A percentile compares a stretch with the other conserved stretches of the same genome.
phyloP scores from a whole-genome alignment of 1,284 basidiomycete species.

The Wallemia hederae region DNA sequence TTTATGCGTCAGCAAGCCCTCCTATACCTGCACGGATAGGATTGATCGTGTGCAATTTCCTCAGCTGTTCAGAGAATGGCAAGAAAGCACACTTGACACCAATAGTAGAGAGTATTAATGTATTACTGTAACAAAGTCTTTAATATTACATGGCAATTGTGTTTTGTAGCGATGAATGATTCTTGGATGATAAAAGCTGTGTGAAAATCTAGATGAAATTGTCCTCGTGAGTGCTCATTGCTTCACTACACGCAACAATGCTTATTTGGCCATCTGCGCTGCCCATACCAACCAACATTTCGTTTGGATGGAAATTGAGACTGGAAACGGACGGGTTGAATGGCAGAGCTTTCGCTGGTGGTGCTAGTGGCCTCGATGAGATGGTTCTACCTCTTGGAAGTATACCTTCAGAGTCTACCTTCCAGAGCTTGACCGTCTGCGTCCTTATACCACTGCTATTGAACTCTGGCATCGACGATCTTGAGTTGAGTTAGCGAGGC shows the following conservation, averaged over 20 bases:
- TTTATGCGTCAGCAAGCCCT: too few relatives aligned
- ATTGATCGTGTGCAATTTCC: too few relatives aligned
- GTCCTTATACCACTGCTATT: slow-evolving; percentile 2
- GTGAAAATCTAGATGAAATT: background rate
- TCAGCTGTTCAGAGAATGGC: too few relatives aligned
- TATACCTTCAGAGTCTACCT: slow-evolving; percentile 32
- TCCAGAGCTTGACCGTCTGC: slow-evolving; percentile 26
- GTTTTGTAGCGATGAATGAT: background rate
- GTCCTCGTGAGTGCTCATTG: background rate
- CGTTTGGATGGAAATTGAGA: slow-evolving; percentile 40
- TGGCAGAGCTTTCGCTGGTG: slow-evolving; percentile 25
- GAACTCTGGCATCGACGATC: slow-evolving; percentile 3
- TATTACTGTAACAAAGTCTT: background rate
- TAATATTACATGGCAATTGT: background rate
- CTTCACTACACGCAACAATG: slow-evolving; percentile 4
- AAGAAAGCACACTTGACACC: too few relatives aligned
- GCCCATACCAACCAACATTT: slow-evolving; percentile 46
- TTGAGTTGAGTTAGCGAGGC: slow-evolving; percentile 2
- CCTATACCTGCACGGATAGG: too few relatives aligned
- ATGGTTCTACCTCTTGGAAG: slow-evolving; percentile 21
- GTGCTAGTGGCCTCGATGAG: slow-evolving; percentile 25
- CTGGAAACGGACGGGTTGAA: slow-evolving; percentile 27
- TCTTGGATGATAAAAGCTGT: background rate
- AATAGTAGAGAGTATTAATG: background rate
- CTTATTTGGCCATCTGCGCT: slow-evolving; percentile 31